Base-by-base conservation (phyloP, 2,329 filamentous ascomycete species). In the Apiospora saccharicola region DNA sequence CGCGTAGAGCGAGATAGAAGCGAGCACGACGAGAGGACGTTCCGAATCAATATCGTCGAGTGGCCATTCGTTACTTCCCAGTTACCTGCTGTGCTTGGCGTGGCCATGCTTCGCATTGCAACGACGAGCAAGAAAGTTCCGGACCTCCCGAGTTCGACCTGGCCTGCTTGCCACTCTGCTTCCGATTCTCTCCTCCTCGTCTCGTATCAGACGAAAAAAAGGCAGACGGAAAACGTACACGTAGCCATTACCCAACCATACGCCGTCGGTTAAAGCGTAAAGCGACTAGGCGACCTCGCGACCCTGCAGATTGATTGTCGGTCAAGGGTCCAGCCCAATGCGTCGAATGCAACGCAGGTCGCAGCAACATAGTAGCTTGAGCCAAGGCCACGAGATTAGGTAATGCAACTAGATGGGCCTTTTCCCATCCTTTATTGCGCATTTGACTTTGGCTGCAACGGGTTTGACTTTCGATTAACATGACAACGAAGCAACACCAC, bases 291-390 rank as follows among this genome's bases (percentile, higher is more conserved):
- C 26, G 53, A 61, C 53, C 53, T 30, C 37, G 53, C 53, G 53
- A 61, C 53, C 53, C 53, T 61, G 53, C 53, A 61, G 53, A 61
- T 61, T 61, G 30, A 61, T 61, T 37, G 53, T 61, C 26, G 53
- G 53, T 61, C 30, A 37, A 57, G 53, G 53, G 53, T 61, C 53
- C 53, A 61, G 53, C 53, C 53, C 30, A 37, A 61, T 37, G 46
- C 46, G 46, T 47, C 16, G 46, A 47, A 47, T 47, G 53, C 53
- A 22, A 61, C 53, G 53, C 53, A 61, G 53, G 30, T 61, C 22
- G 53, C 53, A 61, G 53, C 22, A 37, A 61, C 30, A 30, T 41
- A 41, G 37, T 10, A 41, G 10, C 37, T 10, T 10, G 37, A 3
- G 22, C 49, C 49, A 30, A 14, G 24, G 12, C 24, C 24, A 30